Conservation (phyloP, 2,329 filamentous ascomycete genomes). For the Pseudogymnoascus sp. region DNA sequence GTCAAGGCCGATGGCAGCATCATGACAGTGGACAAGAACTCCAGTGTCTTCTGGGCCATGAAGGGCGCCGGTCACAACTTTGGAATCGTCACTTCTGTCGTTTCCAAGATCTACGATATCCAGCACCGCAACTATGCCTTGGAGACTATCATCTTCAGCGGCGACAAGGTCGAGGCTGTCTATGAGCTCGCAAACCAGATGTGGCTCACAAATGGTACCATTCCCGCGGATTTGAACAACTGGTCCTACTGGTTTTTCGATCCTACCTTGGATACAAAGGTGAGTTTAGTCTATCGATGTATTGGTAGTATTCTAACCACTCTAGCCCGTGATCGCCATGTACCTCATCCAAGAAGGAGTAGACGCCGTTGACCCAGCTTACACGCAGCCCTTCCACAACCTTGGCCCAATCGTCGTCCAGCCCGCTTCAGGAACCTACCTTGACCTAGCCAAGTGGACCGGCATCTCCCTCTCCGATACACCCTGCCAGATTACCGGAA, state of each 20-base stretch:
- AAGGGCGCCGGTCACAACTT: slow-evolving; percentile 53
- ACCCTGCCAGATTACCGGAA: slow-evolving; percentile 23
- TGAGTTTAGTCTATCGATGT: slow-evolving; percentile 24
- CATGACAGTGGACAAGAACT: slow-evolving; percentile 34
- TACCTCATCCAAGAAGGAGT: slow-evolving; percentile 39
- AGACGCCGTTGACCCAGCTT: slow-evolving; percentile 32
- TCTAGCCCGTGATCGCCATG: slow-evolving; percentile 35
- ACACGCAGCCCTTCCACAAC: slow-evolving; percentile 37
- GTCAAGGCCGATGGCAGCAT: slow-evolving; percentile 43
- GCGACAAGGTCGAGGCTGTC: slow-evolving; percentile 42
- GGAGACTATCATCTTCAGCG: slow-evolving; percentile 38
- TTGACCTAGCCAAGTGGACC: slow-evolving; percentile 39
- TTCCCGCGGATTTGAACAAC: slow-evolving; percentile 40
- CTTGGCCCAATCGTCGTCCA: slow-evolving; percentile 33
- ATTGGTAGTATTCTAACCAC: not conserved
- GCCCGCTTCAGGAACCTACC: slow-evolving; percentile 35
- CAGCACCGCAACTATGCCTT: slow-evolving; percentile 32
- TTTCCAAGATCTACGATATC: slow-evolving; percentile 40
- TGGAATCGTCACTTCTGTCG: slow-evolving; percentile 45
- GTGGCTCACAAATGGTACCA: slow-evolving; percentile 36
- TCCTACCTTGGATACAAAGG: slow-evolving; percentile 35
- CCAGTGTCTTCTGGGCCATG: slow-evolving; percentile 51
- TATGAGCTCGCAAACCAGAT: slow-evolving; percentile 41
- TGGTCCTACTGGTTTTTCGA: slow-evolving; percentile 43
- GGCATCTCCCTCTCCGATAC: slow-evolving; percentile 35